Evolutionary conservation across 148 eudicot species (phyloP).

Genomic region (Rhododendron ovatum): DNA sequence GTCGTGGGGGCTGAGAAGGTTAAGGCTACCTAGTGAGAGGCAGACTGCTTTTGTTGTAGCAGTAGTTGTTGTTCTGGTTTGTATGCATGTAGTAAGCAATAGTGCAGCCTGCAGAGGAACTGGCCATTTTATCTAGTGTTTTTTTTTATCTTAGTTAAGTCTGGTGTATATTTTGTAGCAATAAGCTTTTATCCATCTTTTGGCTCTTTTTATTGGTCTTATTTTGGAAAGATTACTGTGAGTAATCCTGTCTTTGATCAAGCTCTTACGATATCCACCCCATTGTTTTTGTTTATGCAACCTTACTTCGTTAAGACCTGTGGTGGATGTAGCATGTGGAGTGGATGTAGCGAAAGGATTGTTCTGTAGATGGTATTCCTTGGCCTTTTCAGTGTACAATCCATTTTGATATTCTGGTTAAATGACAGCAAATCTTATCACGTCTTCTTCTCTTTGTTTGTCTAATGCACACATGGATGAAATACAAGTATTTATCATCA

Average conservation of each 20-base stretch:
- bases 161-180: conserved; percentile 16
- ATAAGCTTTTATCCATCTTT: not conserved
- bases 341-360: not conserved
- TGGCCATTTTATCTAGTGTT: conserved; percentile 7
- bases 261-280: not conserved
- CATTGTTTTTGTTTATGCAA: not conserved
- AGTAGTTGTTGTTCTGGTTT: conserved; percentile 16
- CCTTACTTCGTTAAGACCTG: not conserved
- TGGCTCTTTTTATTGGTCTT: conserved; percentile 3
- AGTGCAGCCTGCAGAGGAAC: conserved; percentile 13
- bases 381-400: not conserved
- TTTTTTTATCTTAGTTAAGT: conserved; percentile 3
- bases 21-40: conserved; percentile 36
- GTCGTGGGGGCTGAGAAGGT: conserved; percentile 50
- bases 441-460: not conserved
- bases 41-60: conserved; percentile 13
- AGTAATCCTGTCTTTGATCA: not conserved
- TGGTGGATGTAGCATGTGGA: not conserved
- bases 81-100: conserved; percentile 31
- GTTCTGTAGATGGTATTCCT: not conserved
- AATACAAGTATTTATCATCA: not conserved
- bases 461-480: not conserved
- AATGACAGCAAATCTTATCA: not conserved
- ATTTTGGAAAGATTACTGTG: conserved; percentile 7
- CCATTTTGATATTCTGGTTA: not conserved